Evolutionary conservation across 2,329 filamentous ascomycete species (phyloP).

Genomic region (Ploettnerulaceae sp.): DNA sequence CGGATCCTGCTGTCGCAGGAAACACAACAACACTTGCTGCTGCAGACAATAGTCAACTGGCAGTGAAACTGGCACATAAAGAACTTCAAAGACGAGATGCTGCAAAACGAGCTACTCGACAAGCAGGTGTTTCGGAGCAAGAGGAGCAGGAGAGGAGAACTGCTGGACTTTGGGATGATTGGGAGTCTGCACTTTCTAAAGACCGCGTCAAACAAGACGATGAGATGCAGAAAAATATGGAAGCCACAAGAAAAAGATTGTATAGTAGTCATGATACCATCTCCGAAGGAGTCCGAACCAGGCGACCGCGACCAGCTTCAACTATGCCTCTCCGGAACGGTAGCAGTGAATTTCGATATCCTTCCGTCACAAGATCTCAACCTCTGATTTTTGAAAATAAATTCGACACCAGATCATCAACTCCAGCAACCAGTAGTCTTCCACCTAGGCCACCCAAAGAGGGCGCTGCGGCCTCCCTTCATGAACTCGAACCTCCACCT

Average conservation of each 20-base stretch:
- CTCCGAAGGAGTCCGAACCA: conserved; percentile 23
- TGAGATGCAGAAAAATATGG: conserved; percentile 47
- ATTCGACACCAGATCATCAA: conserved; percentile 5
- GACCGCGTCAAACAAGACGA: conserved; percentile 34
- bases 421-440: conserved; percentile 9
- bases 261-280: conserved; percentile 29
- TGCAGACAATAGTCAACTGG: conserved; percentile 66
- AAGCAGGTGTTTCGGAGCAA: conserved; percentile 52
- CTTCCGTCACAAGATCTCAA: conserved; percentile 49
- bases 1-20: conserved; percentile 57
- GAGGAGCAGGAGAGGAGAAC: conserved; percentile 52
- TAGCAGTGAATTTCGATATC: conserved; percentile 47
- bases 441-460: conserved; percentile 32
- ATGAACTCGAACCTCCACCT: conserved; percentile 16
- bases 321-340: conserved; percentile 21
- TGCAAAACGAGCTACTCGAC: conserved; percentile 50
- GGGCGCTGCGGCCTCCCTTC: conserved; percentile 8
- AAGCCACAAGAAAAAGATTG: conserved; percentile 43
- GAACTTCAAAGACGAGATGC: conserved; percentile 67
- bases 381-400: conserved; percentile 40
- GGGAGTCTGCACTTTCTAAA: conserved; percentile 42
- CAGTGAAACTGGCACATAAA: conserved; percentile 68
- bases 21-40: conserved; percentile 61
- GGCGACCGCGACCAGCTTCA: conserved; percentile 24
- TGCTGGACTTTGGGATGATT: conserved; percentile 49